These are phyloP conservation scores for Brachypodium distachyon DNA, from an alignment of 202 grass and related monocot genomes.

Conservation along the genomic window DNA sequence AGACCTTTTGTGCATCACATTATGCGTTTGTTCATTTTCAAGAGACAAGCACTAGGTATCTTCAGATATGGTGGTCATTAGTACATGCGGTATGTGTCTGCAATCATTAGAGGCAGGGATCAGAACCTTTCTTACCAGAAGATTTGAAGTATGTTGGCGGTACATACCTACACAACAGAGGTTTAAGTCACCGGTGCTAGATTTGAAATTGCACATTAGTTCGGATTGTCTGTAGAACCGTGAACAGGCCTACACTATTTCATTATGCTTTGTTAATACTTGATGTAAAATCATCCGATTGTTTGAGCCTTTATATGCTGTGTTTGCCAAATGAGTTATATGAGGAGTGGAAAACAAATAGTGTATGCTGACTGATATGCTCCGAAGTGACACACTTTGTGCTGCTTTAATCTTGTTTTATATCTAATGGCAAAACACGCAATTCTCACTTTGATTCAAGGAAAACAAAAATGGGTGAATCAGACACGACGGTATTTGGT, in stretches of 20 bases:
- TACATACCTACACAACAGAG: too few relatives aligned
- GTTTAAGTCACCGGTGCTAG: too few relatives aligned
- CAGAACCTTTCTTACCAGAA: neutral
- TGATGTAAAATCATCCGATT: neutral
- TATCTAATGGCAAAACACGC: too few relatives aligned
- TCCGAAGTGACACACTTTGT: too few relatives aligned
- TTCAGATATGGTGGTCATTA: neutral
- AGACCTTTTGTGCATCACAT: neutral
- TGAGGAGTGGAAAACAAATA: too few relatives aligned
- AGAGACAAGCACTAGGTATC: neutral
- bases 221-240: neutral
- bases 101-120: neutral
- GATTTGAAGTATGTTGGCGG: neutral
- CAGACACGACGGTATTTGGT: too few relatives aligned
- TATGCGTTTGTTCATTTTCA: neutral
- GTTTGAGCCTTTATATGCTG: neutral
- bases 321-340: too few relatives aligned
- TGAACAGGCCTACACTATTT: neutral
- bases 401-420: too few relatives aligned
- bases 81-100: too few relatives aligned
- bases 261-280: neutral
- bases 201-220: neutral
- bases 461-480: too few relatives aligned
- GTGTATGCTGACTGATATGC: too few relatives aligned
- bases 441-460: too few relatives aligned